Percentiles rank a stretch among this genome's conserved stretches.
Evolutionary conservation across 441 rosid genomes (phyloP).

Genomic region (Corymbia citriodora): DNA sequence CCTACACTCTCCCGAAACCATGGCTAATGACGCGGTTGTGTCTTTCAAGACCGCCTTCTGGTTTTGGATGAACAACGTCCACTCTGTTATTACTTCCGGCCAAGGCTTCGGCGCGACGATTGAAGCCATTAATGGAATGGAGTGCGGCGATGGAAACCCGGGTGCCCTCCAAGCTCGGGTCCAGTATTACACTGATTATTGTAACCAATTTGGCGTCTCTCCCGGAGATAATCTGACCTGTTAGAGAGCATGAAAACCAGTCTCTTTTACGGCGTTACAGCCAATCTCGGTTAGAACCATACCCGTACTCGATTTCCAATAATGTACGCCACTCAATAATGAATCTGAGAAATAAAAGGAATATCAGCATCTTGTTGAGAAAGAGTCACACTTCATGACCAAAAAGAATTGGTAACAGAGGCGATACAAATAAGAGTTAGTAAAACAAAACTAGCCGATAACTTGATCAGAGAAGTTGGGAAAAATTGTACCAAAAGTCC

Average conservation of each 20-base stretch:
- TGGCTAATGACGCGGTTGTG: conserved; percentile 39
- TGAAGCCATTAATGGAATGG: conserved; percentile 50
- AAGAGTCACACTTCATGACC: background rate
- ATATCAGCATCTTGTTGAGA: background rate
- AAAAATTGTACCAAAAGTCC: background rate
- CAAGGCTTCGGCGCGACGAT: conserved; percentile 72
- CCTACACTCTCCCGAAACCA: conserved; percentile 45
- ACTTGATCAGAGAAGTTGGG: background rate
- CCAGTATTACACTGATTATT: conserved; percentile 40
- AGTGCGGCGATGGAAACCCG: conserved; percentile 45
- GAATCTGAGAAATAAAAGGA: background rate
- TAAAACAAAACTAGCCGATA: background rate
- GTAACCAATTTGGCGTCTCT: conserved; percentile 48
- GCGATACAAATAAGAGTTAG: background rate
- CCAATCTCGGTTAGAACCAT: background rate
- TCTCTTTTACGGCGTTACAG: background rate
- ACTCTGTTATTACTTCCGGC: conserved; percentile 18
- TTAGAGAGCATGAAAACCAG: conserved; percentile 4
- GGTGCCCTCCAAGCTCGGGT: conserved; percentile 37
- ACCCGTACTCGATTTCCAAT: background rate
- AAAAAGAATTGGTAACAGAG: background rate
- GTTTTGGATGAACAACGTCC: conserved; percentile 56
- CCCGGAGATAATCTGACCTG: conserved; percentile 52
- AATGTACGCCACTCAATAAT: background rate
- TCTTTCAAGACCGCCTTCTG: conserved; percentile 57